Percentiles rank a stretch among this genome's conserved stretches.
phyloP scores from a whole-genome alignment of 2,329 filamentous ascomycete genomes.

The Penicillium verrucosum region DNA sequence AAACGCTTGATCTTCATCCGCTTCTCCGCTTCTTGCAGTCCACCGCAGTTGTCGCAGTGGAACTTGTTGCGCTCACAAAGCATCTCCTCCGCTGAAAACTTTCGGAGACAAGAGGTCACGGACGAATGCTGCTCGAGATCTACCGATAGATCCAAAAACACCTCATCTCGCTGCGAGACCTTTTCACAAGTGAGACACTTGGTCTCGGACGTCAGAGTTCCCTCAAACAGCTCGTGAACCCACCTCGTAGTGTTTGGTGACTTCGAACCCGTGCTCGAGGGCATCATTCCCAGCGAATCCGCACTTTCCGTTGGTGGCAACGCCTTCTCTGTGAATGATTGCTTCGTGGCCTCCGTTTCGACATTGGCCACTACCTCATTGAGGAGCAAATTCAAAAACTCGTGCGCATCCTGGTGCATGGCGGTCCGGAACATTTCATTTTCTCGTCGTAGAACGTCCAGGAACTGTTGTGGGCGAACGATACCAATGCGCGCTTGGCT shows the following conservation, averaged over 20 bases:
- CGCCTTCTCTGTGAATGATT: constrained; percentile 34
- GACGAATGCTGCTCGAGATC: constrained; percentile 94
- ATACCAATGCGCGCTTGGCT: constrained; percentile 82
- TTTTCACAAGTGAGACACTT: constrained; percentile 96
- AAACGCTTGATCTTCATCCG: constrained; percentile 98
- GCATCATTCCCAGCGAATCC: constrained; percentile 50
- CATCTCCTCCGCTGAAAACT: constrained; percentile 98
- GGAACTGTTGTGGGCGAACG: constrained; percentile 83
- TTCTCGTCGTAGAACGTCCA: constrained; percentile 88
- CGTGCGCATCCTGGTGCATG: constrained; percentile 98
- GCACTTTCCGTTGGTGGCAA: constrained; percentile 53
- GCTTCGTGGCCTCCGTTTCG: constrained; percentile 67
- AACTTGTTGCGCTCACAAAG: constrained; percentile 98
- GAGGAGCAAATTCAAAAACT: constrained; percentile 91
- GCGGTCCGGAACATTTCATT: constrained; percentile 97
- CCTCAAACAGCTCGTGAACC: constrained; percentile 97
- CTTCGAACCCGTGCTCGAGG: constrained; percentile 49
- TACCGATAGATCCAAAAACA: constrained; percentile 92
- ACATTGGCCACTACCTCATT: constrained; percentile 95
- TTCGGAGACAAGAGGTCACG: constrained; percentile 88
- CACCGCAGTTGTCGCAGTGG: constrained; percentile 95
- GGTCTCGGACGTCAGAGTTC: constrained; percentile 90
- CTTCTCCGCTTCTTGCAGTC: constrained; percentile 95
- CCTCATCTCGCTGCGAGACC: constrained; percentile 89
- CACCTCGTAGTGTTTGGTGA: constrained; percentile 71